A percentile compares a stretch with the other conserved stretches of the same genome.
phyloP scores from a whole-genome alignment of 345 rosid genomes.

The Abelmoschus esculentus region DNA sequence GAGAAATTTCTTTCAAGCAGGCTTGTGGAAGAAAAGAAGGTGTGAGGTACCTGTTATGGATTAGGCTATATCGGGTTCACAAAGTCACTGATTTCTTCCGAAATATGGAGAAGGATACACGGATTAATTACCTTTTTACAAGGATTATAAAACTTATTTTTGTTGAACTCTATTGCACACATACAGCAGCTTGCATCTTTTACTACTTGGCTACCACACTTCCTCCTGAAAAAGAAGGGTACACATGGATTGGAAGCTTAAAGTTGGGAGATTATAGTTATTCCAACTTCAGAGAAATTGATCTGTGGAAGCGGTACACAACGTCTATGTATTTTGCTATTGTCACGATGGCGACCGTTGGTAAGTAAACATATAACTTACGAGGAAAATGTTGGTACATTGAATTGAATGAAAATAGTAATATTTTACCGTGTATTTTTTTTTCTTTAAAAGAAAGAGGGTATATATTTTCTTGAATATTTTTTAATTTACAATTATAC shows the following conservation, averaged over 20 bases:
- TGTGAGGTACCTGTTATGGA: conserved; percentile 75
- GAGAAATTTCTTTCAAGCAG: conserved; percentile 25
- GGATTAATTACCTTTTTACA: conserved; percentile 65
- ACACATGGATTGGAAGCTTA: conserved; percentile 89
- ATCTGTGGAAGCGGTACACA: conserved; percentile 71
- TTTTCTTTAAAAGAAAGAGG: too few species aligned
- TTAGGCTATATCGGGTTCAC: conserved; percentile 60
- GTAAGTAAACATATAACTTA: conserved; percentile 26
- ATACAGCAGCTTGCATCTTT: conserved; percentile 86
- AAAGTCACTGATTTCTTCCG: conserved; percentile 46
- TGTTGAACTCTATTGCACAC: conserved; percentile 79
- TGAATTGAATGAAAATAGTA: too few species aligned
- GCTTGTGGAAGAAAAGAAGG: conserved; percentile 49
- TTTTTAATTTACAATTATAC: too few species aligned
- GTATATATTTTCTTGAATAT: too few species aligned
- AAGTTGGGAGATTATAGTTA: conserved; percentile 73
- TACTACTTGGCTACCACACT: conserved; percentile 78
- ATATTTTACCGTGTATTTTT: too few species aligned
- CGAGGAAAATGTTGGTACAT: background rate
- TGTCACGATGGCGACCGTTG: conserved; percentile 87
- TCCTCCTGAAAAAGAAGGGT: conserved; percentile 54
- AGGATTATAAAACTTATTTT: conserved; percentile 66
- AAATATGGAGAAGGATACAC: conserved; percentile 62
- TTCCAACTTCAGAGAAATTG: conserved; percentile 57
- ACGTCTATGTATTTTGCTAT: conserved; percentile 80